These are phyloP conservation scores for Populus trichocarpa DNA, from an alignment of 441 rosid species.

Conservation along the genomic window DNA sequence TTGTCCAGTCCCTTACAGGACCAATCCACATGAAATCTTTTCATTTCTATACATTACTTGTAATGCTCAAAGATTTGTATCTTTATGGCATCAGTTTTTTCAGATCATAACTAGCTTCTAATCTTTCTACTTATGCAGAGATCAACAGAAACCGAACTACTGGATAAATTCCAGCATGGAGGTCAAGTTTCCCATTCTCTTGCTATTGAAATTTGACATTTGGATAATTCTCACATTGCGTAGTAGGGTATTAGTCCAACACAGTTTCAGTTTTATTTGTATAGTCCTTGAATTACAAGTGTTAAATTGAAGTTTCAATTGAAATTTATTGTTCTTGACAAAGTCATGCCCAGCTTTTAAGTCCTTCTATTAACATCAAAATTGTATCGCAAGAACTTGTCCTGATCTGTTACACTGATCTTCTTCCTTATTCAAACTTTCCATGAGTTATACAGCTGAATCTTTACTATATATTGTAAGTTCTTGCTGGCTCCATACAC, in stretches of 20 bases:
- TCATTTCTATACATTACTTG: neutral
- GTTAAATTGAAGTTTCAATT: neutral
- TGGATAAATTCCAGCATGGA: slow-evolving; percentile 37
- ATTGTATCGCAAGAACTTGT: neutral
- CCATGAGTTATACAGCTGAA: neutral
- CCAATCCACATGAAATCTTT: neutral
- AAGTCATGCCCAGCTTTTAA: slow-evolving; percentile 1
- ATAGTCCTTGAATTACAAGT: neutral
- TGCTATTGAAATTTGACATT: neutral
- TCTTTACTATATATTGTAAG: neutral
- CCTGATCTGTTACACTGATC: neutral
- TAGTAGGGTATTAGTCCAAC: neutral
- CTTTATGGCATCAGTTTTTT: neutral
- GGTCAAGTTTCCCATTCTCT: slow-evolving; percentile 29
- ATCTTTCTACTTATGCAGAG: slow-evolving; percentile 35
- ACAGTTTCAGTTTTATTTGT: neutral
- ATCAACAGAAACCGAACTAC: slow-evolving; percentile 54
- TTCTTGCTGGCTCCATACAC: neutral
- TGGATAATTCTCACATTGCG: neutral
- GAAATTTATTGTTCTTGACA: neutral
- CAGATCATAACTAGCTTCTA: neutral
- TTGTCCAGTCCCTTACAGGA: neutral
- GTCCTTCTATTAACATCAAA: neutral
- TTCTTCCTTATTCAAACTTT: neutral
- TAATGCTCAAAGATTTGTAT: neutral